These are phyloP conservation scores for Astraeus odoratus DNA, from an alignment of 768 basidiomycete genomes.

Conservation along the genomic window DNA sequence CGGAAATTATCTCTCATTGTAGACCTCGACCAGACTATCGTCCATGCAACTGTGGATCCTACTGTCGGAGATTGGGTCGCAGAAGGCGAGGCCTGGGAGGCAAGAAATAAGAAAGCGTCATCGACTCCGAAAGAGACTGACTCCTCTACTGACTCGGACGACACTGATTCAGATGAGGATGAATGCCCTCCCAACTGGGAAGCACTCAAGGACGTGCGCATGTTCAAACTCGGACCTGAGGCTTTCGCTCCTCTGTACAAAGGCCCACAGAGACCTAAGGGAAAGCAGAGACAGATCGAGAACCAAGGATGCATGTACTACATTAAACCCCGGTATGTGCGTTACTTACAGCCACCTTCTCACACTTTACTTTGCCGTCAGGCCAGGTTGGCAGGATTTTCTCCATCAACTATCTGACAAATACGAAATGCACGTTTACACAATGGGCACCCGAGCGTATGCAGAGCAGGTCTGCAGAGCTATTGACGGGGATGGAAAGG, in stretches of 20 bases:
- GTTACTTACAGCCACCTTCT: neutral
- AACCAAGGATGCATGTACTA: slow-evolving; percentile 92
- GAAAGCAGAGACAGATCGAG: slow-evolving; percentile 59
- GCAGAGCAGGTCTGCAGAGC: slow-evolving; percentile 92
- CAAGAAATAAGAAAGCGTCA: slow-evolving; percentile 40
- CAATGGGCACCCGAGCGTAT: slow-evolving; percentile 97
- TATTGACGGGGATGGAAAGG: slow-evolving; percentile 81
- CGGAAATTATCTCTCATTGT: slow-evolving; percentile 91
- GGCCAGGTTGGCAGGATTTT: slow-evolving; percentile 83
- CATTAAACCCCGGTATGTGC: slow-evolving; percentile 86
- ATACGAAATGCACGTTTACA: slow-evolving; percentile 99
- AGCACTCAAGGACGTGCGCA: slow-evolving; percentile 83
- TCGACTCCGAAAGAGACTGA: slow-evolving; percentile 23
- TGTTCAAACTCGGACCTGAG: slow-evolving; percentile 85
- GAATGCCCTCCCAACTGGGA: slow-evolving; percentile 90
- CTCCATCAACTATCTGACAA: slow-evolving; percentile 61
- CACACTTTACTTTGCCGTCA: slow-evolving; percentile 20
- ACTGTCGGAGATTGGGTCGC: slow-evolving; percentile 97
- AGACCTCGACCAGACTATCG: slow-evolving; percentile 97
- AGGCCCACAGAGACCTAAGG: slow-evolving; percentile 37
- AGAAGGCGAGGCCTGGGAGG: slow-evolving; percentile 79
- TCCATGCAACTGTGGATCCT: slow-evolving; percentile 97
- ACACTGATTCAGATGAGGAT: slow-evolving; percentile 39
- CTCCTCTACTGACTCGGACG: slow-evolving; percentile 33
- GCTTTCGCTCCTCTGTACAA: slow-evolving; percentile 41